Evolutionary conservation across 257 asterid genomes (phyloP).

Genomic region (Ehretia macrophylla): DNA sequence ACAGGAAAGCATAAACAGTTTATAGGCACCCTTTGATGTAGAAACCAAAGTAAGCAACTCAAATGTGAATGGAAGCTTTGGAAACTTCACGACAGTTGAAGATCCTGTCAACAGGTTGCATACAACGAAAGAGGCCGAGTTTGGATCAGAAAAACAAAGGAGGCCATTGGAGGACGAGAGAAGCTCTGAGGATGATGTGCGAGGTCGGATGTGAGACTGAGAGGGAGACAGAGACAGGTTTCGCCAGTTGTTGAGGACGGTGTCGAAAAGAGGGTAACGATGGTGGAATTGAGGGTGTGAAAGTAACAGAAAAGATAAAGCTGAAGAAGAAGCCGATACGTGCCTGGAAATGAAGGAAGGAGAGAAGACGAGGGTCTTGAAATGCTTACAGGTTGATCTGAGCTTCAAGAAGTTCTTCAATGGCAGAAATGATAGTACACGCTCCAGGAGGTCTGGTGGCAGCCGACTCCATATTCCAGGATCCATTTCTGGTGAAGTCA

Average conservation of each 20-base stretch:
- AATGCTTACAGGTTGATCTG: constrained; percentile 59
- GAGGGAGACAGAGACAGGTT: constrained; percentile 35
- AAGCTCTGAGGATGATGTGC: constrained; percentile 24
- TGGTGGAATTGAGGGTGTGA: constrained; percentile 54
- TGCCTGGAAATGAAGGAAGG: constrained; percentile 50
- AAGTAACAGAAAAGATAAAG: constrained; percentile 54
- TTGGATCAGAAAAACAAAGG: constrained; percentile 42
- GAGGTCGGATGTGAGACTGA: constrained; percentile 29
- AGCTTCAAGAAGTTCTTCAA: constrained; percentile 50
- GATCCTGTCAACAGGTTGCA: constrained; percentile 43
- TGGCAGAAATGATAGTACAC: constrained; percentile 56
- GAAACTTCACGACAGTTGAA: constrained; percentile 38
- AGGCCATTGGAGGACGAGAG: constrained; percentile 48
- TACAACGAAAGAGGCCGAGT: constrained; percentile 34
- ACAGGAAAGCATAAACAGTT: constrained; percentile 38
- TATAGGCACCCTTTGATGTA: constrained; percentile 21
- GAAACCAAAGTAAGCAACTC: constrained; percentile 47
- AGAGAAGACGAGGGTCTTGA: constrained; percentile 50
- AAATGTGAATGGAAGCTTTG: constrained; percentile 31
- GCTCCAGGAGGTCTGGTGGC: constrained; percentile 57
- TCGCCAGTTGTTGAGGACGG: constrained; percentile 42
- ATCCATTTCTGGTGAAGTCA: constrained; percentile 33
- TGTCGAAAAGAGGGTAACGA: constrained; percentile 42
- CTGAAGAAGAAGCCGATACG: constrained; percentile 23
- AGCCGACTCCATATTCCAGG: constrained; percentile 54